Evolutionary conservation across 345 rosid species (phyloP), one percentile per base, ranked within the genome.

Genomic region (Aquilaria malaccensis): DNA sequence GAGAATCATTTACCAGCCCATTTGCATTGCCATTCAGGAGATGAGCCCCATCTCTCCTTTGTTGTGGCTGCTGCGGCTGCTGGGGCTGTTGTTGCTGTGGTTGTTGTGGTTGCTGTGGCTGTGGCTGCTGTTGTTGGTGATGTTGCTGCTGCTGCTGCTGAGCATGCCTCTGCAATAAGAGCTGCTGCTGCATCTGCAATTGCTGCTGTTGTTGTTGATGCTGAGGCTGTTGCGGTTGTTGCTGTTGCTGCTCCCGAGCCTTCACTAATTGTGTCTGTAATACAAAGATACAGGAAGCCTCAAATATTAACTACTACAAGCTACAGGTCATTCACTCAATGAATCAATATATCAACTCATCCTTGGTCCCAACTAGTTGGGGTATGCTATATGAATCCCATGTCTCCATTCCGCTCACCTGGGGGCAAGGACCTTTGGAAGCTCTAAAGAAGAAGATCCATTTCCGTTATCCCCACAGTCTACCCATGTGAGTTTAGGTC

Each of bases 81-180:
- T 65, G 72, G 29, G 65, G 65, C 49, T 60, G 71, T 2, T 66
- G 70, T 1, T 53, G 61, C 31, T 61, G 76, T 0, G 45, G 70
- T 1, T 53, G 61, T 22, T 61, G 76, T 0, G 45, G 80, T 0
- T 67, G 81, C 1, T 64, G 80, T 0, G 61, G 78, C 0, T 70
- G 78, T 0, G 70, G 77, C 0, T 69, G 82, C 0, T 75, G 85
- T 0, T 78, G 84, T 0, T 72, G 83, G 0, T 78, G 83, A 2
- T 80, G 84, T 33, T 77, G 81, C 50, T 77, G 88, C 0, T 76
- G 82, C 6, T 71, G 87, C 29, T 77, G 83, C n/a, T 81, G 89
- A 2, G 70, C 77, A 0, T 79, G 85, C 30, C 81, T 77, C 46
- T 82, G 91, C 63, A 76, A 64, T 3, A 75, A 60, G 14, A 79